Percentiles rank a stretch among this genome's conserved stretches.
These are phyloP conservation scores for Comarum palustre DNA, from an alignment of 306 rosid genomes.

Conservation along the genomic window DNA sequence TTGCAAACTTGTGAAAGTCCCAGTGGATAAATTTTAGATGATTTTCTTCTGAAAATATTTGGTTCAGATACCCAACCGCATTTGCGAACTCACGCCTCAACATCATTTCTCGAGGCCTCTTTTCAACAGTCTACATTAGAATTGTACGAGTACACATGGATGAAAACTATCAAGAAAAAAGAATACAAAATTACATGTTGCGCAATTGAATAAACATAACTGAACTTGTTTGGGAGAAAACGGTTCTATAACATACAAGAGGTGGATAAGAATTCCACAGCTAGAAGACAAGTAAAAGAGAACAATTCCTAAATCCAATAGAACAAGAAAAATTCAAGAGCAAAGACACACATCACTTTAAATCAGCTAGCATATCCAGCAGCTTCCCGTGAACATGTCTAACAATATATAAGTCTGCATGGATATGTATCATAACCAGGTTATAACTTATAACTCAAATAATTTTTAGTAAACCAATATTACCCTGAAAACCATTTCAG, in stretches of 20 bases:
- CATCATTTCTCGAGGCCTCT: constrained; percentile 99
- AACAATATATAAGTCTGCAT: not conserved
- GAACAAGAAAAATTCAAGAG: not conserved
- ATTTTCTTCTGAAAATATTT: constrained; percentile 62
- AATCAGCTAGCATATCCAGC: not conserved
- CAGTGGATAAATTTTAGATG: constrained; percentile 90
- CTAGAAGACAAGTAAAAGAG: not conserved
- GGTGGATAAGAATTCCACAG: not conserved
- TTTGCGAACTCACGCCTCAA: constrained; percentile 87
- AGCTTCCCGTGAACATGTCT: not conserved
- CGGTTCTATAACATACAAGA: not conserved
- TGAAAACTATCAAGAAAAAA: constrained; percentile 13
- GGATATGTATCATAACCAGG: not conserved
- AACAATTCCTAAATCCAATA: not conserved
- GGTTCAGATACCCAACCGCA: constrained; percentile 92
- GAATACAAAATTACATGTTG: not conserved
- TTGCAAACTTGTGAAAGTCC: constrained; percentile 98
- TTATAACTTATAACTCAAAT: not conserved
- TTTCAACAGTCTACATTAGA: constrained; percentile 76
- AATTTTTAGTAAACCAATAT: not conserved
- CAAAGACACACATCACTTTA: not conserved
- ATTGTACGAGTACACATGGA: constrained; percentile 23
- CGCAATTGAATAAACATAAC: not conserved
- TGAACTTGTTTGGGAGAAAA: not conserved
- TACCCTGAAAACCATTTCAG: not conserved